Conservation (phyloP, 495 filamentous ascomycete species). For the Astrothelium subdiscretum region DNA sequence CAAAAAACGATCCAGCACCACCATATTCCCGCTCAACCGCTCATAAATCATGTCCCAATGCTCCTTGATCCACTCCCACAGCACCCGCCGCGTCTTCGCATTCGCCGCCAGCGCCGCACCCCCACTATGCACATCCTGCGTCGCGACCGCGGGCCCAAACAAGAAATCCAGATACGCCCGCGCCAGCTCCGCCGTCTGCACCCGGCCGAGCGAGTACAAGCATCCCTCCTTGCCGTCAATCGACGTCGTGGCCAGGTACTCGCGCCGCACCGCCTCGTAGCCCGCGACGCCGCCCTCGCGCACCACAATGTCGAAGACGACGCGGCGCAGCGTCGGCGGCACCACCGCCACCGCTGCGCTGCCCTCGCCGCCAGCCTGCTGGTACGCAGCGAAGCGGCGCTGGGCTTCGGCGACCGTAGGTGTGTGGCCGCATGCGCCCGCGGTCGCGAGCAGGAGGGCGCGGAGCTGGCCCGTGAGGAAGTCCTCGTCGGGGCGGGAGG, state of each 20-base stretch:
- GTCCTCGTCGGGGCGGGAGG: conserved; percentile 60
- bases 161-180: conserved; percentile 63
- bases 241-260: conserved; percentile 68
- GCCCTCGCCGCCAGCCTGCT: conserved; percentile 52
- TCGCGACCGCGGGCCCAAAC: conserved; percentile 61
- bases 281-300: conserved; percentile 51
- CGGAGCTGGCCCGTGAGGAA: conserved; percentile 72
- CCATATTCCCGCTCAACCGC: conserved; percentile 65
- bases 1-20: conserved; percentile 80
- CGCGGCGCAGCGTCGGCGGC: conserved; percentile 65
- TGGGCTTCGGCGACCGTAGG: conserved; percentile 57
- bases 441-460: conserved; percentile 62
- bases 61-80: conserved; percentile 75
- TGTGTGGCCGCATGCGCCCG: conserved; percentile 61
- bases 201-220: conserved; percentile 63
- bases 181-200: conserved; percentile 55
- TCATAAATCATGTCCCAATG: conserved; percentile 61
- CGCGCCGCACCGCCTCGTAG: conserved; percentile 66
- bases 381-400: conserved; percentile 63
- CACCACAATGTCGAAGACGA: conserved; percentile 71
- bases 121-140: conserved; percentile 79
- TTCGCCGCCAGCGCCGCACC: conserved; percentile 62
- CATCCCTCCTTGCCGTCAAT: conserved; percentile 85
- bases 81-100: conserved; percentile 48
- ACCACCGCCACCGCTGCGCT: conserved; percentile 59